A percentile compares a stretch with the other conserved stretches of the same genome.
These are phyloP conservation scores for Takashimella tepidaria DNA, from an alignment of 1,284 basidiomycete genomes.

Conservation along the genomic window DNA sequence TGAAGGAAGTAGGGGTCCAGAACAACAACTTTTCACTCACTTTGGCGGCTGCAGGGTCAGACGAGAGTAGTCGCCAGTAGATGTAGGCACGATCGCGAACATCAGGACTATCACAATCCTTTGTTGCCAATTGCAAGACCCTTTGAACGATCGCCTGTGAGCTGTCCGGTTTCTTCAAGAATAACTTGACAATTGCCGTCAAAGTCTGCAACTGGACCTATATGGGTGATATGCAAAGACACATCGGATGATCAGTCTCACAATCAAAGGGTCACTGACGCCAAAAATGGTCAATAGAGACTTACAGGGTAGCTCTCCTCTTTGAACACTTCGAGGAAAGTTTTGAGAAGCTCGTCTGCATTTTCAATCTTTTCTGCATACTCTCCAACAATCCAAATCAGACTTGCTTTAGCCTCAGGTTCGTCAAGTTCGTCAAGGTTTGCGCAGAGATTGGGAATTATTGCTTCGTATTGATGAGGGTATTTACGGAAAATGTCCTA, in stretches of 20 bases:
- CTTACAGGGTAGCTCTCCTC: conserved; percentile 76
- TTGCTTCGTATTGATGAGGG: conserved; percentile 91
- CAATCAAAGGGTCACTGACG: conserved; percentile 1
- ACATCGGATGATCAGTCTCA: too few species aligned
- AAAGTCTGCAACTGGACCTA: conserved; percentile 93
- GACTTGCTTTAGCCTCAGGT: conserved; percentile 90
- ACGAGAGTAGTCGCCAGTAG: conserved; percentile 89
- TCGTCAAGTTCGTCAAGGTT: conserved; percentile 90
- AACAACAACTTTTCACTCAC: conserved; percentile 49
- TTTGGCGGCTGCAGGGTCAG: conserved; percentile 90
- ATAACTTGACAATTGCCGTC: conserved; percentile 89
- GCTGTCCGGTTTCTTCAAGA: conserved; percentile 87
- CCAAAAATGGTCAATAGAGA: conserved; percentile 4
- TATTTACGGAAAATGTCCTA: conserved; percentile 93
- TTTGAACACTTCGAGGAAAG: conserved; percentile 83
- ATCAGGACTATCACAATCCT: conserved; percentile 96
- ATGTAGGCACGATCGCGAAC: conserved; percentile 91
- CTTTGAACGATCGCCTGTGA: conserved; percentile 90
- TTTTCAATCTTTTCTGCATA: conserved; percentile 96
- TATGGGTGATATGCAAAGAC: too few species aligned
- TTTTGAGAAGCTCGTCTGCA: conserved; percentile 89
- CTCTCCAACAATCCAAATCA: conserved; percentile 98
- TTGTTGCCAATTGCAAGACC: conserved; percentile 94
- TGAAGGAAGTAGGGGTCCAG: too few species aligned
- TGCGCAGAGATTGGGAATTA: conserved; percentile 88